A percentile compares a stretch with the other conserved stretches of the same genome.
phyloP scores from a whole-genome alignment of 352 stramenopile genomes.

The Salisapilia sapeloensis region DNA sequence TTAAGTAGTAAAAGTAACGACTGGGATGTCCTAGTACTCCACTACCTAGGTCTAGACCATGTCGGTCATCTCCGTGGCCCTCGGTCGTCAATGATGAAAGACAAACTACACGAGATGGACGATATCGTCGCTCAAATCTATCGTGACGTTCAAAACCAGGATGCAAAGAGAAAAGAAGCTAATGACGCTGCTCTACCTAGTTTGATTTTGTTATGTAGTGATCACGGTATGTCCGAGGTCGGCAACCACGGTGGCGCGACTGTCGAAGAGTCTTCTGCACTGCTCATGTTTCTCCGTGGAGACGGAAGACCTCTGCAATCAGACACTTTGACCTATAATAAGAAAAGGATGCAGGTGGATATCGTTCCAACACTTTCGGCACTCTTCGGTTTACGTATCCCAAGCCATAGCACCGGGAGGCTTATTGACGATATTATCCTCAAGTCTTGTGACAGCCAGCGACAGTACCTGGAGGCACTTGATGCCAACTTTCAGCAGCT shows the following conservation, averaged over 20 bases:
- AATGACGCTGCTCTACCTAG: conserved; percentile 16
- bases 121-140: conserved; percentile 36
- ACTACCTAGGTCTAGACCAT: conserved; percentile 80
- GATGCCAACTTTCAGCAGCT: conserved; percentile 51
- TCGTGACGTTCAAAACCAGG: conserved; percentile 35
- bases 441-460: conserved; percentile 4
- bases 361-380: conserved; percentile 68
- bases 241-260: conserved; percentile 78
- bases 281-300: conserved; percentile 59
- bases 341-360: conserved; percentile 47
- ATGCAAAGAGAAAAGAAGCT: conserved; percentile 5
- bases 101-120: conserved; percentile 81
- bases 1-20: conserved; percentile 34
- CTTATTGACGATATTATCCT: conserved; percentile 42
- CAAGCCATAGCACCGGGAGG: conserved; percentile 36
- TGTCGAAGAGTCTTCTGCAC: conserved; percentile 62
- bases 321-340: conserved; percentile 1
- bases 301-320: conserved; percentile 8
- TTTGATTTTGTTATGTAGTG: conserved; percentile 68
- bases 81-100: conserved; percentile 50
- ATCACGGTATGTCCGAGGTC: conserved; percentile 82
- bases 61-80: conserved; percentile 67
- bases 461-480: conserved; percentile 11
- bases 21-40: conserved; percentile 75
- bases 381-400: conserved; percentile 56